Percentiles rank a stretch among this genome's conserved stretches.
Conservation (phyloP, 2,329 filamentous ascomycete species). For the Diaporthe caulivora region DNA sequence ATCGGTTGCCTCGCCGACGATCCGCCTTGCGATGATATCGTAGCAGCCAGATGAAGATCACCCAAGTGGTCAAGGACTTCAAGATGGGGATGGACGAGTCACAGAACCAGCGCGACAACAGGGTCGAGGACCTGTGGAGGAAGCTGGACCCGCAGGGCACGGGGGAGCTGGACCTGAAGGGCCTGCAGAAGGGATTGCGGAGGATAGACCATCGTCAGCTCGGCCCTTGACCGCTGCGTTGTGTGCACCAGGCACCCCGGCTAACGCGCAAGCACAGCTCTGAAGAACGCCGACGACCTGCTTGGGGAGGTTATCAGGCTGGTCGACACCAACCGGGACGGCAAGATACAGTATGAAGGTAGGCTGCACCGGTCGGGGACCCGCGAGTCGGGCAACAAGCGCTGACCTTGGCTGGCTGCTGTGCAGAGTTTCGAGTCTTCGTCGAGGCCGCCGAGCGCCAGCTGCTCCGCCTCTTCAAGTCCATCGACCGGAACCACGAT, state of each 20-base stretch:
- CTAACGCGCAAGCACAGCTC: constrained; percentile 54
- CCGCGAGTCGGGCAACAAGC: constrained; percentile 1
- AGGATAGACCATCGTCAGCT: constrained; percentile 90
- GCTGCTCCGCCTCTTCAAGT: constrained; percentile 83
- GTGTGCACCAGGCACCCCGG: constrained; percentile 16
- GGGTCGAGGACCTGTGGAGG: constrained; percentile 87
- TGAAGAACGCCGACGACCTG: constrained; percentile 93
- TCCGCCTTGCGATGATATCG: constrained; percentile 53
- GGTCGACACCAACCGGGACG: constrained; percentile 88
- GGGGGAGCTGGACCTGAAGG: constrained; percentile 86
- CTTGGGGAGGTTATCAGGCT: constrained; percentile 83
- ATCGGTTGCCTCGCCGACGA: constrained; percentile 21
- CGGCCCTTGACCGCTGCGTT: constrained; percentile 28
- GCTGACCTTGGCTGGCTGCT: constrained; percentile 34
- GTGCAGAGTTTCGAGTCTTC: constrained; percentile 86
- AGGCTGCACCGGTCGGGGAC: constrained; percentile 47
- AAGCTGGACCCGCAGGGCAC: constrained; percentile 82
- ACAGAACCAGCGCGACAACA: constrained; percentile 81
- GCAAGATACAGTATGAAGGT: constrained; percentile 93
- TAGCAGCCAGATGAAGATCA: constrained; percentile 55
- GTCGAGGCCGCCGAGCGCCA: constrained; percentile 89
- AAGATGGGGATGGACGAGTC: constrained; percentile 80
- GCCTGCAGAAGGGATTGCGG: constrained; percentile 84
- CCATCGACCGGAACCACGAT: constrained; percentile 87
- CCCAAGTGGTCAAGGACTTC: constrained; percentile 64